phyloP scores from a whole-genome alignment of 2,329 filamentous ascomycete genomes.

The Alternaria conjuncta region DNA sequence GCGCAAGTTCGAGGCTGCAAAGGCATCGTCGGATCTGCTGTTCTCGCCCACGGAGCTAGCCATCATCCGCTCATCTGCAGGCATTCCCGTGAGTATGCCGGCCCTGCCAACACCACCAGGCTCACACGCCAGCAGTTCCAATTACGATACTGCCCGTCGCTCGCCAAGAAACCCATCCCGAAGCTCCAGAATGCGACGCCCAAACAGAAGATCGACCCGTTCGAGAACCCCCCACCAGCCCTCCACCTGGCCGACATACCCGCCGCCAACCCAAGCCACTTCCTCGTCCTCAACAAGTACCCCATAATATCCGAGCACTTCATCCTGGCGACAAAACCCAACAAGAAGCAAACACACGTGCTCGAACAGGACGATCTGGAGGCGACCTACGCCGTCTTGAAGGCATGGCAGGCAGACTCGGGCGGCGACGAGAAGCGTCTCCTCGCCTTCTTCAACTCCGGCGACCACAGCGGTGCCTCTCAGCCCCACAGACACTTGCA shows the following conservation, averaged over 20 bases:
- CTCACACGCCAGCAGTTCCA: slow-evolving; percentile 65
- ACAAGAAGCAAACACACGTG: slow-evolving; percentile 69
- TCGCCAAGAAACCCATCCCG: slow-evolving; percentile 68
- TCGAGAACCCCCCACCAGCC: slow-evolving; percentile 64
- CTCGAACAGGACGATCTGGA: slow-evolving; percentile 67
- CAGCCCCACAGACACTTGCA: slow-evolving; percentile 77
- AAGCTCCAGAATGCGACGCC: slow-evolving; percentile 47
- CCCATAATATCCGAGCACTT: slow-evolving; percentile 74
- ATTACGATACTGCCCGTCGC: slow-evolving; percentile 71
- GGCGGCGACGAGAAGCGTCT: slow-evolving; percentile 49
- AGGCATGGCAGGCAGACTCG: slow-evolving; percentile 56
- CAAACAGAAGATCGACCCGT: slow-evolving; percentile 61
- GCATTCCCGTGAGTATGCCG: slow-evolving; percentile 45
- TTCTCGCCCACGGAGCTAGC: slow-evolving; percentile 51
- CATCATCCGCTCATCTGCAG: slow-evolving; percentile 45
- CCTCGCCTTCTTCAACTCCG: slow-evolving; percentile 75
- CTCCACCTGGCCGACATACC: slow-evolving; percentile 63
- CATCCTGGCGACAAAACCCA: slow-evolving; percentile 70
- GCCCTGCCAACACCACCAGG: background rate
- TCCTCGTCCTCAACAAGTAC: slow-evolving; percentile 77
- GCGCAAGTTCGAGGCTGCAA: slow-evolving; percentile 47
- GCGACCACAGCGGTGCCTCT: slow-evolving; percentile 70
- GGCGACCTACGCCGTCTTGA: slow-evolving; percentile 67
- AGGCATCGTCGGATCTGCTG: slow-evolving; percentile 41
- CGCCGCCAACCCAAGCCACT: slow-evolving; percentile 57